Percentiles rank a stretch among this genome's conserved stretches.
Conservation (phyloP, 371 early-diverging fungal genomes). For the Mortierella sp. region DNA sequence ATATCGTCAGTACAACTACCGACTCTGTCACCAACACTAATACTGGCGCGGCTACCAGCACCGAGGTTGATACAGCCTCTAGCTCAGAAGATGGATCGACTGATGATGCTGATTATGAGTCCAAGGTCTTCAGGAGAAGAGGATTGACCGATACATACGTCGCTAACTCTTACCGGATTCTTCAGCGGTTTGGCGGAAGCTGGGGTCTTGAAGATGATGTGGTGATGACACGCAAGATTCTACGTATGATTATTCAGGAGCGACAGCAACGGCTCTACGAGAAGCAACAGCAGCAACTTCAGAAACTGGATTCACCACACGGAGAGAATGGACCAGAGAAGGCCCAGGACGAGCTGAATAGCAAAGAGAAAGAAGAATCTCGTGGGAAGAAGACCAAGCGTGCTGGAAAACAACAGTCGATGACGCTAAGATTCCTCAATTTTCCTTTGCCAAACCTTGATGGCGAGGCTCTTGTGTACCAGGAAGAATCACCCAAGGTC, state of each 20-base stretch:
- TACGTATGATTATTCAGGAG: constrained; percentile 6
- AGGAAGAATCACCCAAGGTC: too few relatives aligned
- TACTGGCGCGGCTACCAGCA: too few relatives aligned
- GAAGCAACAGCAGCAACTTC: neutral
- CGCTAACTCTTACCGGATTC: constrained; percentile 13
- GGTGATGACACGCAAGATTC: constrained; percentile 37
- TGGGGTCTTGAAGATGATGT: constrained; percentile 47
- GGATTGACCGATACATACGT: constrained; percentile 9
- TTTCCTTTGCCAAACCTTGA: too few relatives aligned
- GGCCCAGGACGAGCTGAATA: constrained; percentile 6
- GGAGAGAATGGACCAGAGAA: neutral
- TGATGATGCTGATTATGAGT: too few relatives aligned
- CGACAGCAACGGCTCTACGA: neutral
- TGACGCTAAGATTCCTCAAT: too few relatives aligned
- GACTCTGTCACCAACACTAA: too few relatives aligned
- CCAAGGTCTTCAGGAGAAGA: neutral
- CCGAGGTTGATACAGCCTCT: too few relatives aligned
- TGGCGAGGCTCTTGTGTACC: too few relatives aligned
- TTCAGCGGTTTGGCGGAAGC: constrained; percentile 14
- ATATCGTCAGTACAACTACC: too few relatives aligned
- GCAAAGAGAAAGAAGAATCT: neutral
- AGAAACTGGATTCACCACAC: too few relatives aligned
- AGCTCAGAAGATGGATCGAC: too few relatives aligned
- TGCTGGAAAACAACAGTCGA: constrained; percentile 18
- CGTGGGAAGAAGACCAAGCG: neutral